Conservation (phyloP, 83 land plant species). For the Thuja plicata region DNA sequence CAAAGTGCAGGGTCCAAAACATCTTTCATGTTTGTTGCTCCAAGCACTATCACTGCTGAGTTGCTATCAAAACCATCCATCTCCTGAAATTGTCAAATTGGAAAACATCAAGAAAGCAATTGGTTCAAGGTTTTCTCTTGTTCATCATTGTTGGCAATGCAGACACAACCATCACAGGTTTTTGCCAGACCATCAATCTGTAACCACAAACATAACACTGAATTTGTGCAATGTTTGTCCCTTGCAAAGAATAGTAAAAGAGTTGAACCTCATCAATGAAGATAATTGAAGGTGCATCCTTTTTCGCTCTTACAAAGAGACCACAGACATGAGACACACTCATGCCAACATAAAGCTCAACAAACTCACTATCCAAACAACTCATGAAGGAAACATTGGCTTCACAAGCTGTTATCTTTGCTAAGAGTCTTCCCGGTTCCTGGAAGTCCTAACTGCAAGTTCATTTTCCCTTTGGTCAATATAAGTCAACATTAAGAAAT, state of each 20-base stretch:
- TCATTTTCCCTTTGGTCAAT: no score
- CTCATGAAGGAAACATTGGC: constrained; percentile 98
- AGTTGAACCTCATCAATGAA: constrained; percentile 86
- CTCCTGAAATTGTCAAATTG: constrained; percentile 55
- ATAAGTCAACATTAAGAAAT: not conserved
- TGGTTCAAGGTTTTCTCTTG: constrained; percentile 96
- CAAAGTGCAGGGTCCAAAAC: constrained; percentile 97
- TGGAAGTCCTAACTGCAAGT: constrained; percentile 89
- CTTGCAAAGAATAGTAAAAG: not conserved
- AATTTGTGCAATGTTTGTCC: not conserved
- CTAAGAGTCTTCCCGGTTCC: constrained; percentile 98
- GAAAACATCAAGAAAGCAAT: not conserved
- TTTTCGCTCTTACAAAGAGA: constrained; percentile 93
- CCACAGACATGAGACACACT: constrained; percentile 99
- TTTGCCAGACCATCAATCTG: constrained; percentile 99
- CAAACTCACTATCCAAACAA: constrained; percentile 99
- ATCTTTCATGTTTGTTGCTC: constrained; percentile 96
- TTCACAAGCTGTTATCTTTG: constrained; percentile 98
- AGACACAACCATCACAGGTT: constrained; percentile 94
- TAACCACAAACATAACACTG: constrained; percentile 11
- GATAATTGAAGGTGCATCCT: constrained; percentile 97
- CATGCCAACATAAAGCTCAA: constrained; percentile 95
- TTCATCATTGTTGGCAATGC: constrained; percentile 97
- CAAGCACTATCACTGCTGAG: constrained; percentile 96
- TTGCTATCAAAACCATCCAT: constrained; percentile 99